Evolutionary conservation across 2,329 filamentous ascomycete species (phyloP).

Genomic region (Ascosphaera aggregata): DNA sequence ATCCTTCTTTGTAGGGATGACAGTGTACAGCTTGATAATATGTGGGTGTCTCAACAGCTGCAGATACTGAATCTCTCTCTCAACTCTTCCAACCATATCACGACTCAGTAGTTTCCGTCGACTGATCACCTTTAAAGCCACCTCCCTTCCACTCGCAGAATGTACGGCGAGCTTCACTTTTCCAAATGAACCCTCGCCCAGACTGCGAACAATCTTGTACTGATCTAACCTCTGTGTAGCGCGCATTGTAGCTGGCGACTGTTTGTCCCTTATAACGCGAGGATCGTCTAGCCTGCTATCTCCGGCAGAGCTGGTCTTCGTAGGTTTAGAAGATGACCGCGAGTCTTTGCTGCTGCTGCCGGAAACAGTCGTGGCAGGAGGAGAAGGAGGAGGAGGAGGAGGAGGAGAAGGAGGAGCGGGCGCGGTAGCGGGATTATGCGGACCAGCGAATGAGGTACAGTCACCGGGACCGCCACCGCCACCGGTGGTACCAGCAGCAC

Average conservation of each 20-base stretch:
- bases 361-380: neutral
- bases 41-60: constrained; percentile 89
- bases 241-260: constrained; percentile 25
- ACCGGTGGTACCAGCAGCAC: neutral
- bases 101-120: constrained; percentile 87
- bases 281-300: constrained; percentile 6
- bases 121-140: constrained; percentile 93
- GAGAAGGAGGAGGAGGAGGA: neutral
- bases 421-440: neutral
- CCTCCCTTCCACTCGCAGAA: constrained; percentile 76
- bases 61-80: constrained; percentile 94
- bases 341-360: constrained; percentile 1
- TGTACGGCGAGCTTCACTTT: constrained; percentile 97
- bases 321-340: constrained; percentile 2
- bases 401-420: neutral
- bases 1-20: constrained; percentile 81
- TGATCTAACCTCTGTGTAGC: constrained; percentile 71
- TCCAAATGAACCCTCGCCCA: constrained; percentile 92
- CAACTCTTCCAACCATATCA: constrained; percentile 94
- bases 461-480: neutral
- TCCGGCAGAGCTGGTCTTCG: constrained; percentile 8
- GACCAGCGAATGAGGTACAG: neutral
- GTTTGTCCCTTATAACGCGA: constrained; percentile 9
- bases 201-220: constrained; percentile 72
- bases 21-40: constrained; percentile 96